A percentile compares a stretch with the other conserved stretches of the same genome.
phyloP scores from a whole-genome alignment of 768 basidiomycete species.

The Pisolithus tinctorius region DNA sequence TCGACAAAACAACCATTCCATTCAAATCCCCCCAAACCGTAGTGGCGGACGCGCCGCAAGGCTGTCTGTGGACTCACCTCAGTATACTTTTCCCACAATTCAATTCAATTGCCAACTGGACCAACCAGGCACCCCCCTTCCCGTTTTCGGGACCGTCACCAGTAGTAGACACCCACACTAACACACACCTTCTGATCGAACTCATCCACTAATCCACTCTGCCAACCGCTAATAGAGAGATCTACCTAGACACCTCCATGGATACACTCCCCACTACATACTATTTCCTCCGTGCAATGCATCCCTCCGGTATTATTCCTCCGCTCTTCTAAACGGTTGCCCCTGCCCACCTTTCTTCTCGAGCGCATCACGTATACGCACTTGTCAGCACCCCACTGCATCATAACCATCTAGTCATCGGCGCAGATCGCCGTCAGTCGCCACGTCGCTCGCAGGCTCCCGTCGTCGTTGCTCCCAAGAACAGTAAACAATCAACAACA shows the following conservation, averaged over 20 bases:
- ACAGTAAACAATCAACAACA: neutral
- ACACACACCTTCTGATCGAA: constrained; percentile 21
- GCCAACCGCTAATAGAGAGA: constrained; percentile 9
- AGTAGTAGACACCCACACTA: constrained; percentile 15
- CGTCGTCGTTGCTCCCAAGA: neutral
- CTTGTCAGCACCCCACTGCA: neutral
- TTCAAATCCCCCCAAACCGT: neutral
- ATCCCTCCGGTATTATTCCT: constrained; percentile 2
- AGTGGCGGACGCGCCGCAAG: too few relatives aligned
- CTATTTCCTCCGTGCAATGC: neutral
- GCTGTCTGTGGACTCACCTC: neutral
- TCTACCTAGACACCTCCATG: constrained; percentile 20
- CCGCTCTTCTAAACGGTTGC: constrained; percentile 8
- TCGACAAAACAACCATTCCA: constrained; percentile 1
- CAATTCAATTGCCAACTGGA: neutral
- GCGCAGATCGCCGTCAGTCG: constrained; percentile 4
- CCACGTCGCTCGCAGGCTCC: neutral
- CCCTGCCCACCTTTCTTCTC: constrained; percentile 7
- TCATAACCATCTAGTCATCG: constrained; percentile 2
- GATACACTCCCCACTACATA: constrained; percentile 15
- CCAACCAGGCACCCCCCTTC: constrained; percentile 21
- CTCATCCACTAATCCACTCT: constrained; percentile 4
- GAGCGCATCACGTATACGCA: neutral
- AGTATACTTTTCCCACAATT: constrained; percentile 8
- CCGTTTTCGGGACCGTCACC: constrained; percentile 30